phyloP scores from a whole-genome alignment of 108 stramenopile genomes.

The Cyclotella kingstonii region DNA sequence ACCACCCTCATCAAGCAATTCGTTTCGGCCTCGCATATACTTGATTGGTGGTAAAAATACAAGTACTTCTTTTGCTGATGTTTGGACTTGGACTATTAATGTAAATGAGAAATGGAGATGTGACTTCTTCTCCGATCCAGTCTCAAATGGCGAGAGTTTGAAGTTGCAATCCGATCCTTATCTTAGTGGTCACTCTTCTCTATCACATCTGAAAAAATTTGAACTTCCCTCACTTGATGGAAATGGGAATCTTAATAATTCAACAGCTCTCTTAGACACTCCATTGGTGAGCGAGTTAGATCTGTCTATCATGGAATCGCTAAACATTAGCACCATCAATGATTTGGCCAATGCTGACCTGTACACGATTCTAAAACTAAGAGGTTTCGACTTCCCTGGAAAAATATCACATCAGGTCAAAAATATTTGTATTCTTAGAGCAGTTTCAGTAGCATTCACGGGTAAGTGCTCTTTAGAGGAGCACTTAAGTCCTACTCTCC shows the following conservation, averaged over 20 bases:
- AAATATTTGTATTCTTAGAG: conserved; percentile 42
- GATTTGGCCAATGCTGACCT: conserved; percentile 47
- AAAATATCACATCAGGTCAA: conserved; percentile 8
- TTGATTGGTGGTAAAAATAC: conserved; percentile 49
- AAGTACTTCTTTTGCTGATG: conserved; percentile 30
- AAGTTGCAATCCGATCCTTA: background rate
- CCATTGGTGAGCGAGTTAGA: conserved; percentile 19
- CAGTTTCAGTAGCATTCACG: conserved; percentile 26
- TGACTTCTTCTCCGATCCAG: conserved; percentile 13
- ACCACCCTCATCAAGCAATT: conserved; percentile 48
- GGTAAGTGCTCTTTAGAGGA: conserved; percentile 33
- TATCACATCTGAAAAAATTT: conserved; percentile 16
- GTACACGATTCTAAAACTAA: conserved; percentile 39
- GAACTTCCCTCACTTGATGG: conserved; percentile 15
- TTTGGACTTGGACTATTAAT: conserved; percentile 46
- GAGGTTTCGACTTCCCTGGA: conserved; percentile 52
- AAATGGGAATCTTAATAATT: conserved; percentile 22
- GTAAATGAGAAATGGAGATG: conserved; percentile 21
- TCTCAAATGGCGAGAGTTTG: background rate
- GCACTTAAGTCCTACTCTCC: background rate
- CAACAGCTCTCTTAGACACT: conserved; percentile 3
- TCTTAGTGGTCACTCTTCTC: conserved; percentile 23
- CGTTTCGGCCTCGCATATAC: conserved; percentile 40
- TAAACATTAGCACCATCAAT: conserved; percentile 39
- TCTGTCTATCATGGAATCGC: conserved; percentile 17